Evolutionary conservation across 164 flowering plant species (phyloP), one percentile per base, ranked within the genome.

Genomic region (Brasenia schreberi): DNA sequence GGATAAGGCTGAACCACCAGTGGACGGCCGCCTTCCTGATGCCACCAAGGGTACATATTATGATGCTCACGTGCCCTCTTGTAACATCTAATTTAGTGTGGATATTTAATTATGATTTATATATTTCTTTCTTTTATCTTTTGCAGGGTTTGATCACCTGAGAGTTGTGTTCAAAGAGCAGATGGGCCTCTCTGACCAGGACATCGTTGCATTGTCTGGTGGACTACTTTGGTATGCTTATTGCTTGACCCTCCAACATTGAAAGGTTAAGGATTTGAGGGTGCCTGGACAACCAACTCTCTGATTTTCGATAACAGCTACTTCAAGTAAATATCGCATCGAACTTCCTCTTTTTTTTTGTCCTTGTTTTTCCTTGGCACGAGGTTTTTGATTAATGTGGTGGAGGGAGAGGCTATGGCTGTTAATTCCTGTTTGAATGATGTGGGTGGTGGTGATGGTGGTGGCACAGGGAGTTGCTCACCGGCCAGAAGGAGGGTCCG

Each of bases 1-100:
- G 98, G 98, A 93, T 86, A 89, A 89, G 77, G 71, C 79, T 6
- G 75, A 77, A 62, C 87, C 97, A 68, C 96, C 98, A 5, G 79
- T 78, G 1, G 98, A 90, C 69, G 98, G 98, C n/a, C 98, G 98
- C 67, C 76, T 93, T 39, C 98, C 98, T 71, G 85, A 89, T 82
- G 97, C 98, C 33, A 87, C 88, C 68, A 76, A 83, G 81, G 98
- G 98, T 88, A 45, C 65, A 83, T 75, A 42, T 63, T 33, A 18
- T 7, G 18, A n/a, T 49, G 16, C 16, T 0, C 56, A 58, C 16
- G 16, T 14, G 18, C 18, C 16, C 60, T 18, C 60, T 58, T 18
- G 16, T 12, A 58, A 58, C 18, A 4, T 58, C 18, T 2, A 14
- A 58, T 12, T 14, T 1, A 12, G 60, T 18, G 17, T 58, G 60